Evolutionary conservation across 768 basidiomycete genomes (phyloP), one percentile per base, ranked within the genome.

Genomic region (Amanita exitialis): DNA sequence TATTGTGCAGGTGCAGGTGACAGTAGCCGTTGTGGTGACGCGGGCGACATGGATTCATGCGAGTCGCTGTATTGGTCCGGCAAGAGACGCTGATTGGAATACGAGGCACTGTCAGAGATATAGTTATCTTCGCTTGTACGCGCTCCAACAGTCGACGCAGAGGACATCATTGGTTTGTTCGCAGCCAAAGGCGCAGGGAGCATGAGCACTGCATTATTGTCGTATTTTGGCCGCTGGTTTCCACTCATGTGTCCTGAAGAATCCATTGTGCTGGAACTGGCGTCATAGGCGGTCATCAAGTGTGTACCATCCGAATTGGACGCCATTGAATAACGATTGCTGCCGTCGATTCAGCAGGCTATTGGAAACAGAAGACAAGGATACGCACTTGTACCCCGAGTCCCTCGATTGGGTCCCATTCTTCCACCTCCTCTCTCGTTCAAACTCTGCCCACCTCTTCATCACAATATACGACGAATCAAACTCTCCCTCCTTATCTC

Each of bases 371-470:
- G n/a, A 27, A 13, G 49, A 51, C 20, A 38, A 36, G 34, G 43
- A 34, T 23, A 71, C 80, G 54, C 62, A 87, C 87, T 78, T 84
- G 59, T 76, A 80, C 4, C 79, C 76, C n/a, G 73, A 75, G 61
- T 95, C 91, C 54, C 87, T 78, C 4, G 90, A 93, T 56, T 85
- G 80, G 18, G 79, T 79, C 6, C 91, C 93, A 61, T 66, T 85
- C 80, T 83, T 92, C 91, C 90, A 97, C 54, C 93, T 76, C 57
- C 95, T 71, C 57, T 98, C 96, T 44, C 95, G 75, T 73, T 98
- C 96, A 64, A 96, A 98, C 68, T 98, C 96, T 15, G 82, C 92
- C 95, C 95, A 99, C 36, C 91, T 80, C 75, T 98, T 98, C 96
- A 98, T 97, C 32, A 95, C 87, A 58, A 99, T 98, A 67, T 94